Evolutionary conservation across 2,329 filamentous ascomycete genomes (phyloP), one percentile per base, ranked within the genome.

Genomic region (Fusarium pseudograminearum): DNA sequence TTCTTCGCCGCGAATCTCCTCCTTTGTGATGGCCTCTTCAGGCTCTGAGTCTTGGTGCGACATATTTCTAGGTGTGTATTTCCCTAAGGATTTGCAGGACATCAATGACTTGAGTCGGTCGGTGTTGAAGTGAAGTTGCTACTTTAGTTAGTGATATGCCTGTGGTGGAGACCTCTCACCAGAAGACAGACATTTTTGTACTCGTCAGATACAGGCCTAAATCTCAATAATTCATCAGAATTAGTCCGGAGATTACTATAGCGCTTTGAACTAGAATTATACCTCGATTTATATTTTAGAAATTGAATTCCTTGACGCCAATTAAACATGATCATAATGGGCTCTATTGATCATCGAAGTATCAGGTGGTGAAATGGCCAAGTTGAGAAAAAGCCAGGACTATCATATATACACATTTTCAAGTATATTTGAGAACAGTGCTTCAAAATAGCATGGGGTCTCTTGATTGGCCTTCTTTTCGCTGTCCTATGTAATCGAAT

Each of bases 11-110:
- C 75, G 70, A 3, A 83, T 80, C 62, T 85, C 83, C 30, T 83
- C 80, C 48, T 77, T 71, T 0, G 79, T 81, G 57, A 82, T 80
- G 45, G 80, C 82, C 71, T 84, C 82, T 58, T 83, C 78, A 1
- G 76, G 66, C 16, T 76, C 76, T 5, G 75, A 74, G 15, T 75
- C 71, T 42, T 57, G 38, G 28, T 60, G 65, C 15, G 73, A 55
- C 77, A 79, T 79, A 8, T 28, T 28, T 61, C 22, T n/a, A 26
- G n/a, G 46, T 33, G 28, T 31, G 6, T 4, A 9, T 46, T 5
- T 52, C 53, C 24, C 12, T 15, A 28, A 24, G 14, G 20, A 15
- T 7, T 33, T 40, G 26, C 31, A 31, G 18, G 40, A n/a, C n/a
- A 24, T 26, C 28, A 8, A 20, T 22, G 9, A 40, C 44, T 18